A percentile compares a stretch with the other conserved stretches of the same genome.
Conservation (phyloP, 164 flowering plant species). For the Vitis riparia region DNA sequence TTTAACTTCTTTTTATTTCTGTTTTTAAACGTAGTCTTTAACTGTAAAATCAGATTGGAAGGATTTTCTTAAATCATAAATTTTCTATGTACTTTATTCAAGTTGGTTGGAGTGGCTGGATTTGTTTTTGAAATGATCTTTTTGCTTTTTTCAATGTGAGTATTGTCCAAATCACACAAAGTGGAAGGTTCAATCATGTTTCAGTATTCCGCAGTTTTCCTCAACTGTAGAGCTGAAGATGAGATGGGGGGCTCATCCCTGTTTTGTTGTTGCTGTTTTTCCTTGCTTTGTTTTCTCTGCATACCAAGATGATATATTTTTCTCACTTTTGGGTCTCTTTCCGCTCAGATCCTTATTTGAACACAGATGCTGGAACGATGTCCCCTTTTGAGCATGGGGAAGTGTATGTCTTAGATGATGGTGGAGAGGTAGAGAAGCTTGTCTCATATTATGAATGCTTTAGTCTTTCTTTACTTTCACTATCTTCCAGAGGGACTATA, state of each 20-base stretch:
- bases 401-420: conserved; percentile 92
- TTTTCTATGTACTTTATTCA: too few relatives aligned
- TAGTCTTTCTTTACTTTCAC: neutral
- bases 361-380: conserved; percentile 98
- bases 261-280: neutral
- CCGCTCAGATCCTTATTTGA: conserved; percentile 85
- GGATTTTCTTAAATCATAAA: neutral
- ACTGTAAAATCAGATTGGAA: neutral
- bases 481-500: too few relatives aligned
- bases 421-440: conserved; percentile 75
- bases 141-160: neutral
- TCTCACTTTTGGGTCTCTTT: neutral
- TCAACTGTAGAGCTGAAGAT: neutral
- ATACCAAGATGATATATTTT: neutral
- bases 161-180: neutral
- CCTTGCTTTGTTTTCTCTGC: neutral
- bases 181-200: neutral
- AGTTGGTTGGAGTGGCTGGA: too few relatives aligned
- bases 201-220: neutral
- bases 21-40: neutral
- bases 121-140: too few relatives aligned
- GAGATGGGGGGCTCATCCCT: too few relatives aligned
- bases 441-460: neutral
- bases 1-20: neutral
- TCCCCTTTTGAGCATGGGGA: conserved; percentile 98